A percentile compares a stretch with the other conserved stretches of the same genome.
These are phyloP conservation scores for Westerdykella aurantiaca DNA, from an alignment of 2,329 filamentous ascomycete genomes.

Conservation along the genomic window DNA sequence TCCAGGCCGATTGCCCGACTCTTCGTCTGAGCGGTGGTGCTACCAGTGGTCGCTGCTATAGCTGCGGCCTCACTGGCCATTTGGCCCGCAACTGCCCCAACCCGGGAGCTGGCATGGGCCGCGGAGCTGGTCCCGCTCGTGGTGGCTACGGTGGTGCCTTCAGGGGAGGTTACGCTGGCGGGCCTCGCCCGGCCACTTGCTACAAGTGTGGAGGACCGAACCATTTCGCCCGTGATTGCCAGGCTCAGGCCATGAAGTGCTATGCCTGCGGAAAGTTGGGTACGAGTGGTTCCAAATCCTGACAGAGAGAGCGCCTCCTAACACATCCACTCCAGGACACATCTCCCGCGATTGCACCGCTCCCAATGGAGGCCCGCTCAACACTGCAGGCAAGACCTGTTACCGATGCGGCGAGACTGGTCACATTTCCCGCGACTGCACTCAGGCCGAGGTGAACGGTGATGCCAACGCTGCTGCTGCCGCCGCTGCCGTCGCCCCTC, in stretches of 20 bases:
- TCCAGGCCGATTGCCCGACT: slow-evolving; percentile 97
- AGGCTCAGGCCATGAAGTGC: slow-evolving; percentile 98
- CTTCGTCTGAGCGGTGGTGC: slow-evolving; percentile 79
- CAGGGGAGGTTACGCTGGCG: slow-evolving; percentile 70
- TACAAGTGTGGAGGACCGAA: slow-evolving; percentile 79
- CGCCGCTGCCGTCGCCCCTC: slow-evolving; percentile 30
- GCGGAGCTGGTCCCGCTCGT: slow-evolving; percentile 61
- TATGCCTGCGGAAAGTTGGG: slow-evolving; percentile 88
- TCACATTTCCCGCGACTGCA: slow-evolving; percentile 94
- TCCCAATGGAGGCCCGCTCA: slow-evolving; percentile 90
- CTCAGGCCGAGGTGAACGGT: slow-evolving; percentile 59
- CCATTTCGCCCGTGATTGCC: slow-evolving; percentile 97
- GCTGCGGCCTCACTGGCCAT: slow-evolving; percentile 88
- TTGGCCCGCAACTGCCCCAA: slow-evolving; percentile 82
- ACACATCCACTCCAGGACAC: slow-evolving; percentile 51
- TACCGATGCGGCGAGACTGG: slow-evolving; percentile 95
- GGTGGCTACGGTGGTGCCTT: slow-evolving; percentile 61
- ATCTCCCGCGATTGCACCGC: slow-evolving; percentile 94
- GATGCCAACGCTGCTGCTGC: slow-evolving; percentile 30
- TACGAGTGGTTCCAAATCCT: slow-evolving; percentile 5
- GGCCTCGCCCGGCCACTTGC: slow-evolving; percentile 60
- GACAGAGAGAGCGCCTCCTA: too few relatives aligned
- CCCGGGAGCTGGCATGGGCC: slow-evolving; percentile 60
- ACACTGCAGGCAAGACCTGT: slow-evolving; percentile 96
- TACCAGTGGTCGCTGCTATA: slow-evolving; percentile 88